Evolutionary conservation across 495 filamentous ascomycete genomes (phyloP).

Genomic region (Neurospora tetrasperma): DNA sequence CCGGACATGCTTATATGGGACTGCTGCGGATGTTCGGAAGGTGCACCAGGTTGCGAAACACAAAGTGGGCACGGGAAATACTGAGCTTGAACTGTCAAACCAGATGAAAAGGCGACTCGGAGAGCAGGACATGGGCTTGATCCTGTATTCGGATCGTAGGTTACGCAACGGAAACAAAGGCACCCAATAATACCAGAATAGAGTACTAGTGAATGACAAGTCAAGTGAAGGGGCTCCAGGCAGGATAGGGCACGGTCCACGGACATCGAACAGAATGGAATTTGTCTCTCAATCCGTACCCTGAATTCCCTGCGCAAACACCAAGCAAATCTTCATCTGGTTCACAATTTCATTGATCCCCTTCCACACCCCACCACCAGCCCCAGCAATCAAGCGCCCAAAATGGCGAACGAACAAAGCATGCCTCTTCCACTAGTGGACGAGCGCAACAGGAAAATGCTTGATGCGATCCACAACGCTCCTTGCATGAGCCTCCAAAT

Average conservation of each 20-base stretch:
- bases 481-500: not conserved
- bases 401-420: not conserved
- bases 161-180: not conserved
- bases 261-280: not conserved
- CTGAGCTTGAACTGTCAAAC: too few species aligned
- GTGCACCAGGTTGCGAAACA: too few species aligned
- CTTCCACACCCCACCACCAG: not conserved
- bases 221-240: not conserved
- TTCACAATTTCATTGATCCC: accelerated
- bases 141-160: not conserved
- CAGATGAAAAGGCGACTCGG: too few species aligned
- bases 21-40: too few species aligned
- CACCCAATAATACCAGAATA: not conserved
- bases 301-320: not conserved
- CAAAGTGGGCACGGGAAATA: too few species aligned
- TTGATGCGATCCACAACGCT: not conserved
- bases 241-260: not conserved
- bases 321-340: not conserved
- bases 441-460: not conserved
- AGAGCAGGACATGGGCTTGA: too few species aligned
- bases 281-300: not conserved
- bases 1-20: too few species aligned
- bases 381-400: not conserved
- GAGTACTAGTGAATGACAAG: not conserved
- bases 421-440: not conserved